These are phyloP conservation scores for Eucalyptus caleyi DNA, from an alignment of 345 rosid genomes.

Conservation along the genomic window DNA sequence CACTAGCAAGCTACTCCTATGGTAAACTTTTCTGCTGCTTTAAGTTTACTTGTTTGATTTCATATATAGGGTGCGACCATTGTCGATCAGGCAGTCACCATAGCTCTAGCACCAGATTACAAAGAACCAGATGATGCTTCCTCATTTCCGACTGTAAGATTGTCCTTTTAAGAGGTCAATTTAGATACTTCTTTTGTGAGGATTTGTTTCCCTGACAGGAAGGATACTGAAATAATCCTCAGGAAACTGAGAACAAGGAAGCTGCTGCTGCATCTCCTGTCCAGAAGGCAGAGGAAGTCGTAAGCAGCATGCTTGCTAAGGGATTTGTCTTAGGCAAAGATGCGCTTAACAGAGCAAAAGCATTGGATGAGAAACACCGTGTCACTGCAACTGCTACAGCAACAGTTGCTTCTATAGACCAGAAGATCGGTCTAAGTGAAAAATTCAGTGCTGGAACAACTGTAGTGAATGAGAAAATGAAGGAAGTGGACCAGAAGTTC, in stretches of 20 bases:
- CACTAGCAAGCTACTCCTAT: not conserved
- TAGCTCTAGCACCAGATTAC: constrained; percentile 64
- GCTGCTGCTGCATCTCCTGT: constrained; percentile 43
- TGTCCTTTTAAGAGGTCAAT: not conserved
- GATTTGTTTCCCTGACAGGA: not conserved
- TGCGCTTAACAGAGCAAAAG: constrained; percentile 64
- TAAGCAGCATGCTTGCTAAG: constrained; percentile 82
- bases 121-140: constrained; percentile 33
- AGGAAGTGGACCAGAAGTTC: constrained; percentile 75
- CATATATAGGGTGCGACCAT: constrained; percentile 69
- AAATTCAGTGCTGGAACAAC: constrained; percentile 11
- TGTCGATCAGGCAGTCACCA: constrained; percentile 55
- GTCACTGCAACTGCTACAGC: constrained; percentile 73
- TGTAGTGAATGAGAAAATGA: constrained; percentile 59
- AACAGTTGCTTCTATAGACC: constrained; percentile 66
- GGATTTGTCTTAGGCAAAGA: constrained; percentile 86
- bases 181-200: not conserved
- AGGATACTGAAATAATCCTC: not conserved
- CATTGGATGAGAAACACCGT: constrained; percentile 73
- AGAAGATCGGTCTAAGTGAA: constrained; percentile 63
- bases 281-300: constrained; percentile 86
- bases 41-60: not conserved
- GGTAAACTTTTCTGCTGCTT: not conserved
- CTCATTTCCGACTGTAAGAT: constrained; percentile 28
- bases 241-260: constrained; percentile 25